A percentile compares a stretch with the other conserved stretches of the same genome.
Evolutionary conservation across 768 basidiomycete species (phyloP).

Genomic region (Amanita phalloides): DNA sequence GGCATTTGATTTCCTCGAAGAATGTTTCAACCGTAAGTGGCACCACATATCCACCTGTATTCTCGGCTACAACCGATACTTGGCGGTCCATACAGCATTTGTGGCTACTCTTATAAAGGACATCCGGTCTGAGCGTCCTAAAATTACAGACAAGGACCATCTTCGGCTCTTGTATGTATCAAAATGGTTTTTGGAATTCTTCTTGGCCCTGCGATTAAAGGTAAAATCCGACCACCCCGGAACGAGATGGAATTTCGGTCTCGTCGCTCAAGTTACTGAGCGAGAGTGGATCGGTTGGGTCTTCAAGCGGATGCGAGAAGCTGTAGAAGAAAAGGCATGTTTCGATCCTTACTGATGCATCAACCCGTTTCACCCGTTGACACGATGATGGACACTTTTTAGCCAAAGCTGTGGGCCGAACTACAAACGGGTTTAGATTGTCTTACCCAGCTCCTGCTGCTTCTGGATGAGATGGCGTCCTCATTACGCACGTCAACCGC

Average conservation of each 20-base stretch:
- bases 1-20: constrained; percentile 64
- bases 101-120: constrained; percentile 80
- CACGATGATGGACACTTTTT: not conserved
- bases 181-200: constrained; percentile 91
- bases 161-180: constrained; percentile 78
- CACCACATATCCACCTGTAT: constrained; percentile 3
- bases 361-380: constrained; percentile 3
- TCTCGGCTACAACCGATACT: not conserved
- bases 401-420: constrained; percentile 90
- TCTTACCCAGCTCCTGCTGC: constrained; percentile 81
- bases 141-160: constrained; percentile 93
- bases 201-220: constrained; percentile 44
- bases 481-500: constrained; percentile 11
- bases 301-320: constrained; percentile 76
- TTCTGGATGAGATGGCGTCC: constrained; percentile 77
- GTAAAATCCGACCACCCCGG: constrained; percentile 11
- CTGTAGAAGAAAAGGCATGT: constrained; percentile 83
- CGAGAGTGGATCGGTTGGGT: constrained; percentile 87
- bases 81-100: constrained; percentile 49
- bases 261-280: constrained; percentile 81
- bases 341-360: constrained; percentile 3
- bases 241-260: constrained; percentile 51
- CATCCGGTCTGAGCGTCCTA: constrained; percentile 84
- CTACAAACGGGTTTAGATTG: constrained; percentile 92
- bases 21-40: constrained; percentile 80